Percentiles rank a stretch among this genome's conserved stretches.
Evolutionary conservation across 352 stramenopile genomes (phyloP).

Genomic region (Phytophthora pini): DNA sequence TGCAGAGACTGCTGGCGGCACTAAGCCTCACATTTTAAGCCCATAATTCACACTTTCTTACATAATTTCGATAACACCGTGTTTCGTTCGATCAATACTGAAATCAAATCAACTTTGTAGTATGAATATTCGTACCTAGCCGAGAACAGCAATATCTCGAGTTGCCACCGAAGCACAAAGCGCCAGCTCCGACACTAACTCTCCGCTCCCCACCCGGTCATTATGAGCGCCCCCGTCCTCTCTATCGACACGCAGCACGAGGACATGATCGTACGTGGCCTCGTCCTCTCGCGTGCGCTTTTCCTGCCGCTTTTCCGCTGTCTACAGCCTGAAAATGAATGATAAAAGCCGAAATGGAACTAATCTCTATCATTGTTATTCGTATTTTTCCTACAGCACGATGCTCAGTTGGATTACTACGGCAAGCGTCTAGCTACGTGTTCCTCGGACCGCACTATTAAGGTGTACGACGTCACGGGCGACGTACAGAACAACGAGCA

Average conservation of each 20-base stretch:
- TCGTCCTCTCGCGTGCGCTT: not conserved
- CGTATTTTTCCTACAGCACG: conserved; percentile 83
- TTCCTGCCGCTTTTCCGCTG: not conserved
- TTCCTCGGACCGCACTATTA: conserved; percentile 97
- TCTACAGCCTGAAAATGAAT: conserved; percentile 18
- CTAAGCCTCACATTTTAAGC: conserved; percentile 1
- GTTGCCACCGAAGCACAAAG: conserved; percentile 40
- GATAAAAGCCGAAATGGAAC: not conserved
- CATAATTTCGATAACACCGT: not conserved
- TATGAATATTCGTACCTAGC: conserved; percentile 4
- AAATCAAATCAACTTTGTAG: conserved; percentile 5
- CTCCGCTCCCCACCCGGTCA: conserved; percentile 19
- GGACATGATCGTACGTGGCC: conserved; percentile 93
- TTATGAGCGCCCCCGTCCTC: conserved; percentile 86
- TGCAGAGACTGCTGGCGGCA: conserved; percentile 9
- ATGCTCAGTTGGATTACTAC: conserved; percentile 99
- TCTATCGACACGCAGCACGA: conserved; percentile 98
- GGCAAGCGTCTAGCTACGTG: conserved; percentile 98
- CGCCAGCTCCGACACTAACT: conserved; percentile 1
- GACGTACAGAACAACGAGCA: conserved; percentile 92
- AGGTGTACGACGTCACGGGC: conserved; percentile 96
- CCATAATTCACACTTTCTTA: conserved; percentile 11
- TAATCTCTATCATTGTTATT: not conserved
- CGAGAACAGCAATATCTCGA: conserved; percentile 1
- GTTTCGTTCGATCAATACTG: not conserved